Evolutionary conservation across 345 rosid genomes (phyloP).

Genomic region (Heritiera littoralis): DNA sequence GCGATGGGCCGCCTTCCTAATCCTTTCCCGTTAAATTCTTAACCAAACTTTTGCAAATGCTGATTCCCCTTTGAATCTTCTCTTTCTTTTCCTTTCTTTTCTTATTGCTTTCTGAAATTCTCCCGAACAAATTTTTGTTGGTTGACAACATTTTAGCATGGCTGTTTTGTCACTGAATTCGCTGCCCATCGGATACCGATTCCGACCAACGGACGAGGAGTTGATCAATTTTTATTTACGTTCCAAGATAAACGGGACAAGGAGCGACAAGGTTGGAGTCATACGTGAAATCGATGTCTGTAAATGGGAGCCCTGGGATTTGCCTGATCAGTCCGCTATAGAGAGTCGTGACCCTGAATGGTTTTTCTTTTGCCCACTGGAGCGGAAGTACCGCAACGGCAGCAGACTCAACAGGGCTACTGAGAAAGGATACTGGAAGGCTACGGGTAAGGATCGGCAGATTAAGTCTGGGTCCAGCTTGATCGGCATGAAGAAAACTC

Average conservation of each 20-base stretch:
- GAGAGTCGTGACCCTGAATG: conserved; percentile 68
- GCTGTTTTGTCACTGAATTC: conserved; percentile 46
- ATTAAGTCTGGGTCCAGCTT: conserved; percentile 53
- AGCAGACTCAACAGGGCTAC: conserved; percentile 84
- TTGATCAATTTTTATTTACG: conserved; percentile 67
- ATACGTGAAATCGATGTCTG: conserved; percentile 86
- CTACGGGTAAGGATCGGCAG: conserved; percentile 85
- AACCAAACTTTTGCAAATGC: background rate
- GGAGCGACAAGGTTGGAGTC: conserved; percentile 51
- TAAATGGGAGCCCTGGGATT: conserved; percentile 94
- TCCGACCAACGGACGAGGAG: conserved; percentile 90
- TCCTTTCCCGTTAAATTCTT: background rate
- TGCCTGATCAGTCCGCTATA: conserved; percentile 75
- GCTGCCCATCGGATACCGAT: conserved; percentile 81
- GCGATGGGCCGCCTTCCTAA: background rate
- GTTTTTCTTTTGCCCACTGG: conserved; percentile 95
- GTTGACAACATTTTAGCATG: background rate
- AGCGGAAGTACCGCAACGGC: conserved; percentile 88
- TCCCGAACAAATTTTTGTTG: background rate
- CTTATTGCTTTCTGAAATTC: background rate
- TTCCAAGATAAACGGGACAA: conserved; percentile 68
- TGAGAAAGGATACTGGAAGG: conserved; percentile 82
- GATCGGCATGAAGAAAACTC: conserved; percentile 90
- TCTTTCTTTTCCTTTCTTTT: background rate
- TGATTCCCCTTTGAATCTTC: background rate